These are phyloP conservation scores for Jatropha multifida DNA, from an alignment of 441 rosid genomes.

Conservation along the genomic window DNA sequence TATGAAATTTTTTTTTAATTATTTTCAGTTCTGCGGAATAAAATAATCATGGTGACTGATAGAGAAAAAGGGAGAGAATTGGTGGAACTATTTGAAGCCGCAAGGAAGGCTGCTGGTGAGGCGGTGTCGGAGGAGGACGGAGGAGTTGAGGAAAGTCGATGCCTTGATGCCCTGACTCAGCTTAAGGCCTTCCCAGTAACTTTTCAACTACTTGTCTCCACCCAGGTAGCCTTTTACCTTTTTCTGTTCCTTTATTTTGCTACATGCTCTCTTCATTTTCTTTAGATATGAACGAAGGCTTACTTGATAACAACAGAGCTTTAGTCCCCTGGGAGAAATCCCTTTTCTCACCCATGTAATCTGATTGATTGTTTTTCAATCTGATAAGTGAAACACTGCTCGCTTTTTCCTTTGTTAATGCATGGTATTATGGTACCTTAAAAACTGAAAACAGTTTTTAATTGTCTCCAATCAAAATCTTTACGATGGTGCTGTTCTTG, in stretches of 20 bases:
- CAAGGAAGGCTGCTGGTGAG: slow-evolving; percentile 39
- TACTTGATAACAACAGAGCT: no score
- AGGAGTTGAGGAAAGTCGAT: slow-evolving; percentile 30
- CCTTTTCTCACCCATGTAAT: no score
- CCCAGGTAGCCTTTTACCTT: slow-evolving; percentile 24
- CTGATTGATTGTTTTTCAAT: no score
- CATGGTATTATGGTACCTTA: no score
- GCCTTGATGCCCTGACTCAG: slow-evolving; percentile 32
- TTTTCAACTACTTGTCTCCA: slow-evolving; percentile 33
- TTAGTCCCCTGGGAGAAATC: no score
- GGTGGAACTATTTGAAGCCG: slow-evolving; percentile 32
- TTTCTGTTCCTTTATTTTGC: background rate
- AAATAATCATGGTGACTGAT: background rate
- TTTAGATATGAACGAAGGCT: no score
- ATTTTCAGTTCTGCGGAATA: background rate
- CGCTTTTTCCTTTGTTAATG: no score
- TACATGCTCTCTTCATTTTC: background rate
- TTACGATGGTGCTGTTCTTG: no score
- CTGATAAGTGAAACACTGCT: no score
- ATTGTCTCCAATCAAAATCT: no score
- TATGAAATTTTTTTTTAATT: background rate
- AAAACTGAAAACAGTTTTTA: no score
- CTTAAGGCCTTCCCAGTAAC: slow-evolving; percentile 34
- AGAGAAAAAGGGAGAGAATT: slow-evolving; percentile 29
- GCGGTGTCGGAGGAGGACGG: slow-evolving; percentile 15